phyloP scores from a whole-genome alignment of 2,329 filamentous ascomycete genomes.

The Ilyonectria destructans region DNA sequence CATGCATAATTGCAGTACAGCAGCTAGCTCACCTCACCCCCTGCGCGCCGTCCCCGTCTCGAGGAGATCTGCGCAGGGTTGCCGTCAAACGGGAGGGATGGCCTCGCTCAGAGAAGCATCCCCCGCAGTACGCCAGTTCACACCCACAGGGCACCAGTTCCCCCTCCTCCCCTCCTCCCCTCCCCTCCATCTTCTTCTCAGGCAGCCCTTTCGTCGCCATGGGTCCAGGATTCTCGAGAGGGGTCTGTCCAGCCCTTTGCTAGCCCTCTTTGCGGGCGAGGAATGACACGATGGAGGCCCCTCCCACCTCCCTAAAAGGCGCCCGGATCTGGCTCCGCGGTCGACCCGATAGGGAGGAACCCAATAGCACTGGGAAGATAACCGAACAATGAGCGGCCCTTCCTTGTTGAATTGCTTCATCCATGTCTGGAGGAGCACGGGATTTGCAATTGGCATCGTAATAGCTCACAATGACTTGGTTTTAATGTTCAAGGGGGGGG shows the following conservation, averaged over 20 bases:
- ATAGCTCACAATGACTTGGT: neutral
- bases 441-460: neutral
- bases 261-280: neutral
- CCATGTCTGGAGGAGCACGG: conserved; percentile 8
- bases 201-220: too few species aligned
- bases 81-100: too few species aligned
- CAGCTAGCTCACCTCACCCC: too few species aligned
- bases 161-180: too few species aligned
- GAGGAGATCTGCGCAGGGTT: too few species aligned
- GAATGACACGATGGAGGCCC: neutral
- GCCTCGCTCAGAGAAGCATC: too few species aligned
- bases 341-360: conserved; percentile 37
- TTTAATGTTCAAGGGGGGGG: neutral
- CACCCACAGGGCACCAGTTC: too few species aligned
- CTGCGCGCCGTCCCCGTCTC: too few species aligned
- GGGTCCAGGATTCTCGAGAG: too few species aligned
- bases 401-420: conserved; percentile 23
- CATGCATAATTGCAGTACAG: neutral
- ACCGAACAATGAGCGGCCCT: conserved; percentile 31
- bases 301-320: neutral
- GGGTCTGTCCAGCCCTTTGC: too few species aligned
- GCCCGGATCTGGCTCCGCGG: conserved; percentile 35
- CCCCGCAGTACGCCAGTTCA: too few species aligned
- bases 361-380: conserved; percentile 29
- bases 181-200: too few species aligned